Percentiles rank a stretch among this genome's conserved stretches.
Evolutionary conservation across 179 eudicot genomes (phyloP).

Genomic region (Sideroxylon spinosum): DNA sequence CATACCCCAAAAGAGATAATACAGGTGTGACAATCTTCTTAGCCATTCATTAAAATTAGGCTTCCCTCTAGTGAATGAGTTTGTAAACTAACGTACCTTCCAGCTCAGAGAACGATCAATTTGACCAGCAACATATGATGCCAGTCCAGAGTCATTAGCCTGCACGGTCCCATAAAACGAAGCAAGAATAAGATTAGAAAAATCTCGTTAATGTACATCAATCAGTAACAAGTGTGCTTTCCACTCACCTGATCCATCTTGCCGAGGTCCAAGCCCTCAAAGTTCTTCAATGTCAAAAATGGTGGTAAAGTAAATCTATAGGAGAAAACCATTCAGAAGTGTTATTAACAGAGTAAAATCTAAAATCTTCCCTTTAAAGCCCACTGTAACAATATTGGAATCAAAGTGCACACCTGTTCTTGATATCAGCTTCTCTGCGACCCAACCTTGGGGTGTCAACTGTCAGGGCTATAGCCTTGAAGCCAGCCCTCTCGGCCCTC

Average conservation of each 20-base stretch:
- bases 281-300: constrained; percentile 74
- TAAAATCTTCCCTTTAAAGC: background rate
- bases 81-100: constrained; percentile 47
- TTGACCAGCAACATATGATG: constrained; percentile 81
- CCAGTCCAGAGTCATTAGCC: constrained; percentile 81
- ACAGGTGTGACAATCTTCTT: background rate
- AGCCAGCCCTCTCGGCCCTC: constrained; percentile 98
- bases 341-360: background rate
- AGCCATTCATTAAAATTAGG: background rate
- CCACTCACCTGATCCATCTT: constrained; percentile 67
- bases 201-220: background rate
- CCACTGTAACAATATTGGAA: background rate
- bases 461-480: constrained; percentile 97
- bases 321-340: constrained; percentile 9
- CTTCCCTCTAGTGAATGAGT: background rate
- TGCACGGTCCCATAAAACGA: constrained; percentile 30
- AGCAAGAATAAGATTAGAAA: background rate
- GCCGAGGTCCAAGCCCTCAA: constrained; percentile 86
- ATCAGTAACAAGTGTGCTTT: background rate
- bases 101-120: constrained; percentile 85
- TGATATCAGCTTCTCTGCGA: constrained; percentile 94
- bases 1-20: background rate
- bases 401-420: constrained; percentile 63
- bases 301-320: constrained; percentile 79
- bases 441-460: constrained; percentile 97